Base-by-base conservation (phyloP, 306 rosid species). In the Betula pendula region DNA sequence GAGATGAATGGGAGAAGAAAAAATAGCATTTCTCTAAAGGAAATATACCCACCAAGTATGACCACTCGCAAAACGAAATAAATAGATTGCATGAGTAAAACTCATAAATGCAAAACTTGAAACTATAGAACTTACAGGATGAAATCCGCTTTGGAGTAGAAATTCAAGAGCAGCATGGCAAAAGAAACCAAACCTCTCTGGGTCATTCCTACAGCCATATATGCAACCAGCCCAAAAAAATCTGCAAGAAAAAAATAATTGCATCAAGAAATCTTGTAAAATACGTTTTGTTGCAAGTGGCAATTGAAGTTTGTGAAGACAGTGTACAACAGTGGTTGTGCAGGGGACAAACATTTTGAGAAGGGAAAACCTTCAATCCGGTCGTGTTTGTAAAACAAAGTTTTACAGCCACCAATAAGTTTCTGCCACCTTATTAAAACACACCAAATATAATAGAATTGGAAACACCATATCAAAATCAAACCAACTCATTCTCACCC, bases 151-250 rank as follows among this genome's bases (percentile, higher is more conserved):
- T 80, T 91, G 97, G 78, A 70, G 94, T 55, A 96, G 90, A 87
- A 89, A 96, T 75, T 96, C 99, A 50, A 96, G 98, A 77, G 99
- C 94, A 1, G 98, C 91, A 56, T 91, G 96, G 82, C 99, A 92
- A 81, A 96, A 96, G 72, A 96, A 96, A 38, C 92, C 98, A 88
- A 96, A 96, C 84, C 98, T 89, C 84, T 88, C 90, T 22, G 83
- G 90, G 80, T 96, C 98, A 81, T 96, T 89, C 58, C 56, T 89
- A 80, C 98, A 87, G 69, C 99, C 99, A 86, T 96, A 96, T 80
- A 96, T 81, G 71, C 94, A 87, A 17, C 98, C 97, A 31, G 63
- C 83, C 70, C 33, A 8, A 84, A 96, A 91, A 76, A 89, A 83
- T 72, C 98, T 96, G 96, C 84, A 82, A 29, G 51, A 52, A 80